Evolutionary conservation across 2,329 filamentous ascomycete genomes (phyloP), one percentile per base, ranked within the genome.

Genomic region (Penicillium brasilianum): DNA sequence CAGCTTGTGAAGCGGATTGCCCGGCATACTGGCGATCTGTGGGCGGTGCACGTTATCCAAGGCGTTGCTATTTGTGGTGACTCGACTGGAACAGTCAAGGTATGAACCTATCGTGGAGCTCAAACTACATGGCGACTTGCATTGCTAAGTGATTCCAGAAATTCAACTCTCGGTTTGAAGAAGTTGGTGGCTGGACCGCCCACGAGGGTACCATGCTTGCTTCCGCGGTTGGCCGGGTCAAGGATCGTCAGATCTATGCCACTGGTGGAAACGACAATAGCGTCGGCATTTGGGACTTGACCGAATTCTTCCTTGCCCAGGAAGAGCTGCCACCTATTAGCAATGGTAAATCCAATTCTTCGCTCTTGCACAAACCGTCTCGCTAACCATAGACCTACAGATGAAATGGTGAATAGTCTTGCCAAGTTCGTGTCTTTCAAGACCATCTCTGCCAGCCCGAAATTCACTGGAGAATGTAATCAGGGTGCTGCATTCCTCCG

Each of bases 191-290:
- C 53, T 94, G 93, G 88, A 86, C 88, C 69, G 94, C 93, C 0
- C 94, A 99, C 71, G 82, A 92, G 39, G 94, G 92, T 50, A 90
- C 95, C 65, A 91, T 98, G 43, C 83, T 99, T 14, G 89, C 94
- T 2, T 97, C 94, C 0, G 90, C 91, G 0, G 86, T 90, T 18
- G 89, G 89, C 0, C 87, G 82, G 0, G 87, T 90, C 74, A 85
- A 89, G 32, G 85, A 87, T 53, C 87, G 90, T 60, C 86, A 90
- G n/a, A 87, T 95, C n/a, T 95, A 92, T 74, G 92, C 97, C 4
- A 97, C 94, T 0, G 95, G 95, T 9, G 93, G 92, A 51, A 99
- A 96, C 71, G 95, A 99, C 76, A 90, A 93, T 72, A 90, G 88
- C 0, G 87, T 99, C 28, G 90, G 92, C 8, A 86, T 98, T 20